Conservation (phyloP, 2,329 filamentous ascomycete genomes). For the Aureobasidium sp. region DNA sequence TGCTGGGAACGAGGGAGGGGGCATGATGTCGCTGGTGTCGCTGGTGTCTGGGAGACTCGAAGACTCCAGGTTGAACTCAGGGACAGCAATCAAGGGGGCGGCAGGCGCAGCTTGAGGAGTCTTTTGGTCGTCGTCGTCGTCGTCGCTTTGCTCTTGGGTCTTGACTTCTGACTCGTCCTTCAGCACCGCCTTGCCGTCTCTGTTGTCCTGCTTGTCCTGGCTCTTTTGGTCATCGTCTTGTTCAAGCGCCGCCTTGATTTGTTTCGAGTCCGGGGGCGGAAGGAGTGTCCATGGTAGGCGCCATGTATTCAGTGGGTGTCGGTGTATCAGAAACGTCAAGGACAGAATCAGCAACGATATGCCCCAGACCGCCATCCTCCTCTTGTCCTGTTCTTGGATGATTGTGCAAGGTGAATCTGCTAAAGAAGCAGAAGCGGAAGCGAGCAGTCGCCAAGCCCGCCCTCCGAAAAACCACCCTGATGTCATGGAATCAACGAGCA, state of each 20-base stretch:
- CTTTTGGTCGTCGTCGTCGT: conserved; percentile 18
- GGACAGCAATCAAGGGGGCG: conserved; percentile 18
- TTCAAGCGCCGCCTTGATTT: background rate
- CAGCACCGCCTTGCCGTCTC: background rate
- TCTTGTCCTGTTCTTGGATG: background rate
- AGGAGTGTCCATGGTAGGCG: conserved; percentile 25
- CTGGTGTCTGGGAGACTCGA: background rate
- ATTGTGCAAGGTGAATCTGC: no score
- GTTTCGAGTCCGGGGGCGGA: conserved; percentile 6
- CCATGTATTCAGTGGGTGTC: conserved; percentile 32
- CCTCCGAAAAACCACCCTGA: conserved; percentile 12
- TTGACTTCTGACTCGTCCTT: background rate
- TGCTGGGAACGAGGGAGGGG: conserved; percentile 39
- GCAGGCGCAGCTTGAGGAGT: conserved; percentile 28
- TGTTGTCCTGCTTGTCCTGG: background rate
- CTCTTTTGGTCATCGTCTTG: background rate
- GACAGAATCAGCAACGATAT: conserved; percentile 34
- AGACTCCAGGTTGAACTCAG: conserved; percentile 17
- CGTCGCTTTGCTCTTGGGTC: background rate
- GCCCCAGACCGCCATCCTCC: conserved; percentile 37
- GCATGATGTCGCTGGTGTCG: conserved; percentile 11
- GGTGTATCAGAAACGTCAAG: conserved; percentile 35
- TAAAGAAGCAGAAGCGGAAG: background rate
- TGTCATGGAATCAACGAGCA: background rate
- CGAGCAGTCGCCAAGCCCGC: background rate